Evolutionary conservation across 2,329 filamentous ascomycete species (phyloP).

Genomic region (Pyrenophora graminea): DNA sequence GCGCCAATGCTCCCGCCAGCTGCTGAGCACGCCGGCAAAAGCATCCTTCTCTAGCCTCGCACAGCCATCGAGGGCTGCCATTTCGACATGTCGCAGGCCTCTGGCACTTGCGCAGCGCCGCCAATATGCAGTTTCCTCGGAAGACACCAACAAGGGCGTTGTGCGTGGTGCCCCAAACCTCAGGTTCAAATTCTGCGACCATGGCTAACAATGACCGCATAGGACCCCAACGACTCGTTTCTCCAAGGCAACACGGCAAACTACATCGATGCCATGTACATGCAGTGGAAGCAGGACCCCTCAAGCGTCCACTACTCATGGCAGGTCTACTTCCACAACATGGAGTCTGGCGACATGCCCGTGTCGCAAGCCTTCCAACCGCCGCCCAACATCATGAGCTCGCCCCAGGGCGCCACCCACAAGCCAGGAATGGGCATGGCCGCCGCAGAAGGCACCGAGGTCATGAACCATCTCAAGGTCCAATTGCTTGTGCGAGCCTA

Average conservation of each 20-base stretch:
- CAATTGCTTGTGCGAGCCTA: conserved; percentile 96
- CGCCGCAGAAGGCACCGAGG: conserved; percentile 72
- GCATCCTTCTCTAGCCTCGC: conserved; percentile 51
- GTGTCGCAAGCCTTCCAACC: conserved; percentile 96
- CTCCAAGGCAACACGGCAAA: conserved; percentile 95
- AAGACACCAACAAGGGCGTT: conserved; percentile 64
- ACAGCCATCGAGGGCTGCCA: conserved; percentile 45
- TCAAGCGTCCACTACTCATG: conserved; percentile 95
- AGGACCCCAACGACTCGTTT: conserved; percentile 94
- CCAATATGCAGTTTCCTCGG: conserved; percentile 62
- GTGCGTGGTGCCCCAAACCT: conserved; percentile 49
- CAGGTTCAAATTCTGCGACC: conserved; percentile 17
- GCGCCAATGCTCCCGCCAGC: conserved; percentile 66
- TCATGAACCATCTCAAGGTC: conserved; percentile 96
- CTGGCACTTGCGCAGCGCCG: conserved; percentile 55
- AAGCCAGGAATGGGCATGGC: conserved; percentile 70
- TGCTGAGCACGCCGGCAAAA: conserved; percentile 59
- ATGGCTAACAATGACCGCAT: conserved; percentile 36
- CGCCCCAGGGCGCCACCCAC: conserved; percentile 72
- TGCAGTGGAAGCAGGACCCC: conserved; percentile 94
- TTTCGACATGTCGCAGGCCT: conserved; percentile 54
- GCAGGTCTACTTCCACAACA: conserved; percentile 99
- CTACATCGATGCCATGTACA: conserved; percentile 99
- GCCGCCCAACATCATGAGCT: conserved; percentile 86
- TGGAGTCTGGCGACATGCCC: conserved; percentile 97